Evolutionary conservation across 1,139 yeast genomes (phyloP).

Genomic region (Suhomyces bribrorum): DNA sequence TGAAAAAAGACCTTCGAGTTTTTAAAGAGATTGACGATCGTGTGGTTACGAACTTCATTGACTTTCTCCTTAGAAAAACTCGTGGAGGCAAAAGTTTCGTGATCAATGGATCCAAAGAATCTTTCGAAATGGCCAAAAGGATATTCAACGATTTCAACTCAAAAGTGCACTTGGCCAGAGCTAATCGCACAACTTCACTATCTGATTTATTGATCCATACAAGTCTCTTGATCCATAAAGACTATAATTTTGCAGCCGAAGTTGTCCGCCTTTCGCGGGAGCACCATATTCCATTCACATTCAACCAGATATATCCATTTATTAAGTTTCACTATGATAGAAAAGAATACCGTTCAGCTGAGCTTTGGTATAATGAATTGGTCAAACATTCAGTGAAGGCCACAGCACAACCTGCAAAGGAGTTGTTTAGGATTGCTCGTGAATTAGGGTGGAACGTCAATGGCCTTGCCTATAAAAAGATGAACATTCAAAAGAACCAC

Average conservation of each 20-base stretch:
- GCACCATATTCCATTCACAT: conserved; percentile 35
- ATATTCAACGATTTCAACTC: conserved; percentile 28
- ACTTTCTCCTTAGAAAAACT: conserved; percentile 26
- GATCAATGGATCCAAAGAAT: conserved; percentile 19
- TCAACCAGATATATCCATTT: conserved; percentile 45
- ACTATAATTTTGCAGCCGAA: conserved; percentile 36
- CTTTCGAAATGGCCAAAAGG: conserved; percentile 32
- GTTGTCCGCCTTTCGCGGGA: conserved; percentile 30
- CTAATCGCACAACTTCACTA: conserved; percentile 23
- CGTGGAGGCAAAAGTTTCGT: conserved; percentile 25
- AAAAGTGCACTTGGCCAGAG: conserved; percentile 15
- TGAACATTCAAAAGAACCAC: conserved; percentile 25
- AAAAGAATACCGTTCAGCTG: conserved; percentile 32
- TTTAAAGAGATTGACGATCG: conserved; percentile 23
- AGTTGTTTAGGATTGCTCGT: conserved; percentile 37
- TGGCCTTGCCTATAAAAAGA: conserved; percentile 36
- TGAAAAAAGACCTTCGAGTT: neutral
- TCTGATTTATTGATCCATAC: conserved; percentile 35
- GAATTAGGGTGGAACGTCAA: conserved; percentile 38
- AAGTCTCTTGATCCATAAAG: conserved; percentile 33
- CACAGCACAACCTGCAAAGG: conserved; percentile 28
- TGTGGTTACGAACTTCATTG: conserved; percentile 33
- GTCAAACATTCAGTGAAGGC: conserved; percentile 35
- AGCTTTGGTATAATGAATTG: conserved; percentile 42
- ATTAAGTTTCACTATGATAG: conserved; percentile 38